Base-by-base conservation (phyloP, 805 yeast genomes). In the Ogataea degrootiae region DNA sequence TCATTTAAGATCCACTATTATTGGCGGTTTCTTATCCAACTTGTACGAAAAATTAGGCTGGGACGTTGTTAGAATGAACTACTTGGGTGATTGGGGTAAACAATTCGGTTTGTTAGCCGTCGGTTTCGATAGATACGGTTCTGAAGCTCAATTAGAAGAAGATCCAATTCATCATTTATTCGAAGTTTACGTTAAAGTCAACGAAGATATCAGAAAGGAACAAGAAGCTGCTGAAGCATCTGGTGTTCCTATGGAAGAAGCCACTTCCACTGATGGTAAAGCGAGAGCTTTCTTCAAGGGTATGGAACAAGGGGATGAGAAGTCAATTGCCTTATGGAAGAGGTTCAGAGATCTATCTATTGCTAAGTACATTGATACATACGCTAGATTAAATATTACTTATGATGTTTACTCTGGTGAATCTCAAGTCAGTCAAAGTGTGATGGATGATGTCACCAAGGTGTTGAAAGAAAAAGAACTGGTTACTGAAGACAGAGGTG, bases 11-110 rank as follows among this genome's bases (percentile, higher is more conserved):
- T 87, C 96, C 33, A 94, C 99, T 40, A 94, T 94, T 63, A 94
- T 94, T 65, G 99, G 99, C 59, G 98, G 98, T 15, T 94, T 90
- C 73, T 68, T 94, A 42, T 72, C 96, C 37, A 92, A 91, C 69
- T 75, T 94, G 66, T 87, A 94, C 65, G 97, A 90, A 70, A 83
- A 80, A 57, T 74, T 84, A 48, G 99, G 98, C 41, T 94, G 92
- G 87, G 79, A 88, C n/a, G 99, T 94, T 40, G 71, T 78, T 56
- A 81, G 97, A 71, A 77, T 92, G 74, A 94, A 94, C 75, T 94
- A 94, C 70, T 76, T 94, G 56, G 99, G 99, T 62, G 99, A 94
- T 71, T 94, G 99, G 99, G 99, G 99, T 48, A 94, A 94, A 71
- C 99, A 94, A 74, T 94, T 92, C 62, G 99, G 99, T 69, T 68